Evolutionary conservation across 2,329 filamentous ascomycete species (phyloP), one percentile per base, ranked within the genome.

Genomic region (Phyllosticta capitalensis): DNA sequence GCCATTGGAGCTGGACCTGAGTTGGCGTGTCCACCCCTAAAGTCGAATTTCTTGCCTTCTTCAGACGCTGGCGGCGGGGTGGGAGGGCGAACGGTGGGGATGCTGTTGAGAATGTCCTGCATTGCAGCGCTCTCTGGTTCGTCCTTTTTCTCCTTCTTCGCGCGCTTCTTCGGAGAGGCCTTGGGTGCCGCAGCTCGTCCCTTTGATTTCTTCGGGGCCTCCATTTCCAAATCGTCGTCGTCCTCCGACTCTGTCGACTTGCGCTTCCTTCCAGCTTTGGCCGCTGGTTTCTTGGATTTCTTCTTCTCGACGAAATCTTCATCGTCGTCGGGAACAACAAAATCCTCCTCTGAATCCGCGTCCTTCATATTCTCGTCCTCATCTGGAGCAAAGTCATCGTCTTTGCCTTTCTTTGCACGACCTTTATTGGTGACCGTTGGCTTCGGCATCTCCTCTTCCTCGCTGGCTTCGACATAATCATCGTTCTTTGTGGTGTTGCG

Each of bases 31-130:
- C 66, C 78, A 67, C 85, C 86, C 64, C 83, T 83, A 79, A 84
- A 97, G 69, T 95, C 86, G 66, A 92, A 96, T 67, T 95, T 96
- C 54, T 76, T 78, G 22, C 77, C 77, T 0, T 83, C 82, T 59
- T 59, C 66, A 26, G 26, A 19, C 28, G 61, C 55, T 51, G 50
- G 33, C 1, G 92, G 92, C 50, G 94, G 92, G 3, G 90, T 89
- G 5, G 94, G 94, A 21, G 94, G 81, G 61, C 87, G 80, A 50
- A 99, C 83, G 0, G 84, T 89, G 5, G 90, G 89, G 61, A 99
- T 92, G 65, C 85, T 90, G 69, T 95, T 87, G 30, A 97, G 82
- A 52, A 99, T 96, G 54, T 87, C 84, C 71, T 95, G 85, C 20
- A 95, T 84, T 21, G 83, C 81, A 17, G 86, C 80, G 67, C 84